Percentiles rank a stretch among this genome's conserved stretches.
phyloP scores from a whole-genome alignment of 2,329 filamentous ascomycete species.

The Kalmusia sp. region DNA sequence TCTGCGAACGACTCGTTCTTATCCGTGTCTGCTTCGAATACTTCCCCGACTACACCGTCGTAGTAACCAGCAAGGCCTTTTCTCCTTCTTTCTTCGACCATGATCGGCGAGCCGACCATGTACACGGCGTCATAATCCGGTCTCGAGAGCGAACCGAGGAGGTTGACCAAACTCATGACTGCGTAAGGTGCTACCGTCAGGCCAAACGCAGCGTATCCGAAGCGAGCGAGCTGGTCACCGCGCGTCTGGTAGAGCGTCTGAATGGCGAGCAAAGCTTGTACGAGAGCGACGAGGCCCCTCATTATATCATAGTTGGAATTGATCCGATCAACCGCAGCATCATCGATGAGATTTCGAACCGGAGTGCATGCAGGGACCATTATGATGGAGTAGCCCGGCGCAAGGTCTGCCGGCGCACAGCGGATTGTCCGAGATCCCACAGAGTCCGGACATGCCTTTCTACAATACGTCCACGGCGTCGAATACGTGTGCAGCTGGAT shows the following conservation, averaged over 20 bases:
- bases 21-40: slow-evolving; percentile 7
- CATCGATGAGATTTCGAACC: slow-evolving; percentile 7
- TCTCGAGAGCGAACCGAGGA: slow-evolving; percentile 20
- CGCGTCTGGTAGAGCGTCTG: slow-evolving; percentile 27
- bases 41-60: slow-evolving; percentile 12
- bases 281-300: slow-evolving; percentile 25
- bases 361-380: slow-evolving; percentile 9
- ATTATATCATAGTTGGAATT: slow-evolving; percentile 7
- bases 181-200: slow-evolving; percentile 40
- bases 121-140: slow-evolving; percentile 34
- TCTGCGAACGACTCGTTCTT: slow-evolving; percentile 4
- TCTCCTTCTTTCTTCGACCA: slow-evolving; percentile 10
- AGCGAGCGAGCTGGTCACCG: slow-evolving; percentile 31
- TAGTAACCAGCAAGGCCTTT: slow-evolving; percentile 6
- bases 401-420: slow-evolving; percentile 1
- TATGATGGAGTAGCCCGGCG: slow-evolving; percentile 5
- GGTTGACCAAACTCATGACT: slow-evolving; percentile 44
- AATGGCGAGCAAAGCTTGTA: slow-evolving; percentile 29
- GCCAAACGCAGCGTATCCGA: slow-evolving; percentile 40
- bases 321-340: slow-evolving; percentile 9
- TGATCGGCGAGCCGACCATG: slow-evolving; percentile 13
- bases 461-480: slow-evolving; percentile 10
- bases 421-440: slow-evolving; percentile 9
- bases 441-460: slow-evolving; percentile 6
- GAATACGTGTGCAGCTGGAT: slow-evolving; percentile 6